Percentiles rank a stretch among this genome's conserved stretches.
phyloP scores from a whole-genome alignment of 2,329 filamentous ascomycete genomes.

The Ceratocystis huliohia region DNA sequence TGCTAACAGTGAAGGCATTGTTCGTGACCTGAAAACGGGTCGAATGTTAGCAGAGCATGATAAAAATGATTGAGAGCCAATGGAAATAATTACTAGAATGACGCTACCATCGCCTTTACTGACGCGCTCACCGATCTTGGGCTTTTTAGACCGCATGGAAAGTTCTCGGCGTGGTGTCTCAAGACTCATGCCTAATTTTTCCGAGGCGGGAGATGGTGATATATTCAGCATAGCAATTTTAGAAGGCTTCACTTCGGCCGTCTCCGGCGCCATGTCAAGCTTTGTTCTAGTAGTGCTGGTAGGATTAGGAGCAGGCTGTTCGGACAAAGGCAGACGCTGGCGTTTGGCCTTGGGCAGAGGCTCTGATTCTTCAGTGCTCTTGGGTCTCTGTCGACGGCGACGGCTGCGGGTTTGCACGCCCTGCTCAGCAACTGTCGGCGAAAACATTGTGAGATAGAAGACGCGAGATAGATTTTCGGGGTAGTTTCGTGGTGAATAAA shows the following conservation, averaged over 20 bases:
- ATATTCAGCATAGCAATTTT: constrained; percentile 36
- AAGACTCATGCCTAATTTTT: constrained; percentile 36
- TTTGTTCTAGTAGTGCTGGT: background rate
- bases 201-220: constrained; percentile 13
- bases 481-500: background rate
- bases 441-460: constrained; percentile 41
- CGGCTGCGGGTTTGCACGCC: constrained; percentile 36
- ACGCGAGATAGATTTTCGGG: background rate
- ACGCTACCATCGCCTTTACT: constrained; percentile 56
- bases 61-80: background rate
- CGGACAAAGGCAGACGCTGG: constrained; percentile 44
- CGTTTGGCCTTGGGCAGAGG: constrained; percentile 53
- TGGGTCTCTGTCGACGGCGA: constrained; percentile 48
- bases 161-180: constrained; percentile 37
- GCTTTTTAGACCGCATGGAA: constrained; percentile 49
- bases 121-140: constrained; percentile 48
- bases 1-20: constrained; percentile 72
- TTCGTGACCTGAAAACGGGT: constrained; percentile 55
- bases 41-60: background rate
- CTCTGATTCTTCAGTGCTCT: constrained; percentile 40
- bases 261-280: constrained; percentile 40
- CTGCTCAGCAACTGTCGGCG: constrained; percentile 37
- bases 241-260: constrained; percentile 43
- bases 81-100: constrained; percentile 40
- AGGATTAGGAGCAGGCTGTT: constrained; percentile 29